Evolutionary conservation across 768 basidiomycete species (phyloP).

Genomic region (Rhodotorula toruloides): DNA sequence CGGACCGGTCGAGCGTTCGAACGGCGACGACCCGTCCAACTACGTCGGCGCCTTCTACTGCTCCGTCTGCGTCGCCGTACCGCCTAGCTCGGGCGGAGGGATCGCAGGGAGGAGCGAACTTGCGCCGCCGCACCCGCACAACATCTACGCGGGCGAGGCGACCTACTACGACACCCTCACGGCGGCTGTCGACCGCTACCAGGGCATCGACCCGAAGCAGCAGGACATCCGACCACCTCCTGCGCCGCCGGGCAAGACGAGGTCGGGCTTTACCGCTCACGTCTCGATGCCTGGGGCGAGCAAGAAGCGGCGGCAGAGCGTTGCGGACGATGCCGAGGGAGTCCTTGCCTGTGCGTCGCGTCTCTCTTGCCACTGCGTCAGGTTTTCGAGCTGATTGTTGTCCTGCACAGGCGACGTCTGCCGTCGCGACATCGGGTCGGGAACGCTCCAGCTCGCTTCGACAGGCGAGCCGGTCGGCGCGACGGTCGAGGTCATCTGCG

Average conservation of each 20-base stretch:
- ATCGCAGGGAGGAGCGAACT: neutral
- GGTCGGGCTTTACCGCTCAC: slow-evolving; percentile 15
- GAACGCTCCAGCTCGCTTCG: neutral
- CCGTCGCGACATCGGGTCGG: slow-evolving; percentile 17
- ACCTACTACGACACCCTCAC: slow-evolving; percentile 23
- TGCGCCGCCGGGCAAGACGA: slow-evolving; percentile 14
- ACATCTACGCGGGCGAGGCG: slow-evolving; percentile 18
- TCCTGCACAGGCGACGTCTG: slow-evolving; percentile 23
- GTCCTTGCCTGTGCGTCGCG: slow-evolving; percentile 16
- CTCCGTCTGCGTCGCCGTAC: neutral
- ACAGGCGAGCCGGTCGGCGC: slow-evolving; percentile 21
- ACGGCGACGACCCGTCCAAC: slow-evolving; percentile 8
- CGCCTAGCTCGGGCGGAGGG: neutral
- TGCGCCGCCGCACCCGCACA: neutral
- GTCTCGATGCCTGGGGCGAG: neutral
- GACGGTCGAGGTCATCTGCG: slow-evolving; percentile 40
- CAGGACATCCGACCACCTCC: slow-evolving; percentile 18
- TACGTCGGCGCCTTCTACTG: slow-evolving; percentile 21
- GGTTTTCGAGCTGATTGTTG: neutral
- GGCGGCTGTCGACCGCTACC: slow-evolving; percentile 18
- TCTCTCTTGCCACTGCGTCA: neutral
- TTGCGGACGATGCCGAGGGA: slow-evolving; percentile 12
- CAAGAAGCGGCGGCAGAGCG: slow-evolving; percentile 27
- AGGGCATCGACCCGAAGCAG: neutral
- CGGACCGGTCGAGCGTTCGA: slow-evolving; percentile 13